Evolutionary conservation across 2,329 filamentous ascomycete species (phyloP), one percentile per base, ranked within the genome.

Genomic region (Zasmidium citrigriseum): DNA sequence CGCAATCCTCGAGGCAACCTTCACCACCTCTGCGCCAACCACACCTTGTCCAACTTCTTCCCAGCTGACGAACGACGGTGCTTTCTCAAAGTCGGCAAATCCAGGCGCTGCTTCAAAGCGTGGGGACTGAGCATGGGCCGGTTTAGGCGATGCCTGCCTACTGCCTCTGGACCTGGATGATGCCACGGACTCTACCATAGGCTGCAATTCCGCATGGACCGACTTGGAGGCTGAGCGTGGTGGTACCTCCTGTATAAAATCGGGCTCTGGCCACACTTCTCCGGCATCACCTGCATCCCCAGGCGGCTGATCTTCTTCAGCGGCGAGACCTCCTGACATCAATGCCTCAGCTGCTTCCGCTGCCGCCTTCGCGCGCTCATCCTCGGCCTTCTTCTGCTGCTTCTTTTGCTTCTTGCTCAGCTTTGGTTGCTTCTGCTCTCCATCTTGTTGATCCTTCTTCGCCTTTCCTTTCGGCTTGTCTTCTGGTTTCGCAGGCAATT

Each of bases 311-410:
- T 54, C 46, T 4, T 14, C 22, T 25, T 54, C 38, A 5, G 22
- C 49, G 2, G 58, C 57, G 3, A 67, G 59, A 14, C 62, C 67
- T 27, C 67, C 68, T 38, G 64, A 66, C 65, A 71, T 68, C n/a
- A 67, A 14, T 1, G 52, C 60, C 27, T 62, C 54, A 10, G 55
- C 57, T 25, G 58, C 58, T 25, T 57, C 46, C 25, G 29, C 51
- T 14, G 52, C 57, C 24, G 52, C 34, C 50, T 52, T 50, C 14
- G 54, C 50, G 29, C 44, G 46, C 41, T 34, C 38, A n/a, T 45
- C 5, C 16, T 59, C 41, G 24, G 29, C 24, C 10, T 57, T 27
- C 47, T 21, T 46, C 14, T 41, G 51, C 50, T 21, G 41, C 7
- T 29, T 55, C 46, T 47, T 59, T 23, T 62, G 45, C 57, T 29